Conservation (phyloP, 73 alveolate genomes). For the Paramecium pentaurelia region DNA sequence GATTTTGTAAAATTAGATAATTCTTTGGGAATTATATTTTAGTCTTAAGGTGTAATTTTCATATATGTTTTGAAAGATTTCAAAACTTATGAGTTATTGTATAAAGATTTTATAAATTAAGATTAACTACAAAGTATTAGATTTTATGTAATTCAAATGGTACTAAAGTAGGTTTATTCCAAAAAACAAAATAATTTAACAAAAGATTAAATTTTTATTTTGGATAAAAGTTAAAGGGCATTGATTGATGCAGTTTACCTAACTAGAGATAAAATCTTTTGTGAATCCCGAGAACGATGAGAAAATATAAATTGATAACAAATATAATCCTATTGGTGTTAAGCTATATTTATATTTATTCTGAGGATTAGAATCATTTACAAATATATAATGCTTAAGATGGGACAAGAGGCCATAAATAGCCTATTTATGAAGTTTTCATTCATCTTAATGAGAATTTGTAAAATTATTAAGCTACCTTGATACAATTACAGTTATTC, state of each 20-base stretch:
- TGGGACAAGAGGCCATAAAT: neutral
- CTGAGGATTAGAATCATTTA: neutral
- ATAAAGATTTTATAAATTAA: no score
- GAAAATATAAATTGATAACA: neutral
- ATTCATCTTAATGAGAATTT: no score
- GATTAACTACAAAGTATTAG: neutral
- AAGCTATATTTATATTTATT: no score
- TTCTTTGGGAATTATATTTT: neutral
- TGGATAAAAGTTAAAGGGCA: neutral
- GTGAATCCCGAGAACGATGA: neutral
- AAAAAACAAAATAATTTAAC: no score
- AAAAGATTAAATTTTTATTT: no score
- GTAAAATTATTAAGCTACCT: no score
- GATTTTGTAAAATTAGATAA: neutral
- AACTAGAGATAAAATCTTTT: neutral
- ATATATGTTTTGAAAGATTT: neutral
- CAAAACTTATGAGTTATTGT: no score
- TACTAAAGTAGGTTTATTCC: neutral
- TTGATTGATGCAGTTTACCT: neutral
- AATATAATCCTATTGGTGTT: no score
- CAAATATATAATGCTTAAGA: neutral
- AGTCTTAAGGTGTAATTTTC: neutral
- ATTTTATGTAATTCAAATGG: neutral
- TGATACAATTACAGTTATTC: neutral
- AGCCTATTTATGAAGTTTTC: neutral